These are phyloP conservation scores for Amauroascus niger DNA, from an alignment of 2,329 filamentous ascomycete genomes.

Conservation along the genomic window DNA sequence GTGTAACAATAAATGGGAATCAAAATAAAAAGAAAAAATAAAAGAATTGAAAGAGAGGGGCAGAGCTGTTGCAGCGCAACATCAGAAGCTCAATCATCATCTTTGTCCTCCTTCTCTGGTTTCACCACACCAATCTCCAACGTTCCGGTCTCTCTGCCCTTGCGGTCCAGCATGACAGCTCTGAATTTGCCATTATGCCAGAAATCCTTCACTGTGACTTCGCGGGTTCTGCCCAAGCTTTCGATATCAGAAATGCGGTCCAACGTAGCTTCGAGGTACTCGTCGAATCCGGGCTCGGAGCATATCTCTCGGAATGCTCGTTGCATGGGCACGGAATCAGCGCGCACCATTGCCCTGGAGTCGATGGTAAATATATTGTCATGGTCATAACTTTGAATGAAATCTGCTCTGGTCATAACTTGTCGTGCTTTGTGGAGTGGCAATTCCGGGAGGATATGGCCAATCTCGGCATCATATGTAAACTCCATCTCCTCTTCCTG, in stretches of 20 bases:
- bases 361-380: constrained; percentile 95
- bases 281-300: constrained; percentile 62
- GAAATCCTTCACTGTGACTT: constrained; percentile 89
- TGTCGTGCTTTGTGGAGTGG: constrained; percentile 74
- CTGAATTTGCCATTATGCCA: constrained; percentile 75
- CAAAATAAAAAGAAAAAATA: not conserved
- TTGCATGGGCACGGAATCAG: constrained; percentile 94
- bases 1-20: no score
- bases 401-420: constrained; percentile 93
- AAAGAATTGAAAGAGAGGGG: not conserved
- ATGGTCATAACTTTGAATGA: constrained; percentile 84
- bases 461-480: constrained; percentile 55
- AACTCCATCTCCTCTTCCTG: constrained; percentile 54
- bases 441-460: constrained; percentile 70
- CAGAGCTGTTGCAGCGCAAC: not conserved
- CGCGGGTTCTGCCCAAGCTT: constrained; percentile 82
- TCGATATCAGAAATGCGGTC: constrained; percentile 88
- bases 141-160: constrained; percentile 40
- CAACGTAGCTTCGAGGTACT: constrained; percentile 71
- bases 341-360: constrained; percentile 72
- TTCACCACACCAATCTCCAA: constrained; percentile 41
- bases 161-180: constrained; percentile 44
- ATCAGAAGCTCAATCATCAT: constrained; percentile 9
- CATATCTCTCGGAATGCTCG: constrained; percentile 82
- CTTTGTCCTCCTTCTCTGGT: constrained; percentile 27